A percentile compares a stretch with the other conserved stretches of the same genome.
These are phyloP conservation scores for Coelastrella sp. DNA, from an alignment of 139 green algal species.

Conservation along the genomic window DNA sequence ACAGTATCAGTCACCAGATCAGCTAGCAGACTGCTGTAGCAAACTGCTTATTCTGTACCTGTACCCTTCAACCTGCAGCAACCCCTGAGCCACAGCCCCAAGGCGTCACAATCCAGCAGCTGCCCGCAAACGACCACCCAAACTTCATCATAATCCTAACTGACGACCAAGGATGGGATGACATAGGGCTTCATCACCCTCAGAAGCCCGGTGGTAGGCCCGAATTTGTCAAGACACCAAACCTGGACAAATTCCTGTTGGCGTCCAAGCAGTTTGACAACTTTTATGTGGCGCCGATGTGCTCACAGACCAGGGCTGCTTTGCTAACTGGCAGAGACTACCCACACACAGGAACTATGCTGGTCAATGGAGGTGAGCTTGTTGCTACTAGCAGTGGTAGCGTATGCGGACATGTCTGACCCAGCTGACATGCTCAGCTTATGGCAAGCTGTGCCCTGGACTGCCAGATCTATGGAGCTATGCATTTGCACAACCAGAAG, in stretches of 20 bases:
- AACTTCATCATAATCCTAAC: conserved; percentile 50
- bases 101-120: background rate
- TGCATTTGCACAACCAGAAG: too few species aligned
- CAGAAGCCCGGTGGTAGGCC: background rate
- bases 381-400: too few species aligned
- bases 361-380: conserved; percentile 29
- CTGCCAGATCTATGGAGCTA: too few species aligned
- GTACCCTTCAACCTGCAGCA: background rate
- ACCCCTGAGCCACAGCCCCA: background rate
- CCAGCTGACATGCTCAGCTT: too few species aligned
- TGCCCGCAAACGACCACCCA: background rate
- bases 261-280: conserved; percentile 19
- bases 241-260: conserved; percentile 32
- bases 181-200: conserved; percentile 29
- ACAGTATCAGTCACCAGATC: too few species aligned
- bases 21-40: too few species aligned
- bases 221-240: conserved; percentile 30
- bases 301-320: conserved; percentile 21
- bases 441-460: too few species aligned
- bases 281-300: conserved; percentile 41
- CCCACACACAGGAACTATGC: background rate
- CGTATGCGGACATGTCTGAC: too few species aligned
- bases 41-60: background rate
- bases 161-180: conserved; percentile 40
- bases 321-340: conserved; percentile 33